These are phyloP conservation scores for Nasturtium officinale DNA, from an alignment of 345 rosid genomes.

Conservation along the genomic window DNA sequence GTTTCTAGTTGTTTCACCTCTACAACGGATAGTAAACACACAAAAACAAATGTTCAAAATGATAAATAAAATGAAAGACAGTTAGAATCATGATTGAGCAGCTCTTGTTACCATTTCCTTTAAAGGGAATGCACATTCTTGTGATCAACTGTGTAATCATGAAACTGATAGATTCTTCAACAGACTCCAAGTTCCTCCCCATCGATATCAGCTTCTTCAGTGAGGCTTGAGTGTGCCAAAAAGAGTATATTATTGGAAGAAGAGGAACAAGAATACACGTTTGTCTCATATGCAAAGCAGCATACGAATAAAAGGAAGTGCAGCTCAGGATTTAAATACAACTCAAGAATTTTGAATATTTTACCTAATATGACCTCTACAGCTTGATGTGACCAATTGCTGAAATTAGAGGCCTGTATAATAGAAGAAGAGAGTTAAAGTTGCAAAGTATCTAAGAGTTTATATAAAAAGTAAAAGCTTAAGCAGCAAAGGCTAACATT, in stretches of 20 bases:
- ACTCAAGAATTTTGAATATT: neutral
- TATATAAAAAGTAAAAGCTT: slow-evolving; percentile 20
- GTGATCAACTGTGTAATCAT: slow-evolving; percentile 59
- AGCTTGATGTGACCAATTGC: slow-evolving; percentile 94
- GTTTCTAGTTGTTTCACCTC: slow-evolving; percentile 44
- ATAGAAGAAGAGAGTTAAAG: slow-evolving; percentile 7
- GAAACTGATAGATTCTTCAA: slow-evolving; percentile 62
- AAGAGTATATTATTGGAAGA: slow-evolving; percentile 21
- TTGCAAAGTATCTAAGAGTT: slow-evolving; percentile 15
- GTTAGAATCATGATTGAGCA: neutral
- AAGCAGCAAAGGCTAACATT: slow-evolving; percentile 47
- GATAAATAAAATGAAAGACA: slow-evolving; percentile 5
- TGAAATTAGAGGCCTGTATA: slow-evolving; percentile 63
- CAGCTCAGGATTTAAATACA: slow-evolving; percentile 3
- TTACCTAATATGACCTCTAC: slow-evolving; percentile 85
- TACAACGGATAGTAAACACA: slow-evolving; percentile 43
- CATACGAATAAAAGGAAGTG: neutral
- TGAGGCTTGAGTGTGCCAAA: slow-evolving; percentile 52
- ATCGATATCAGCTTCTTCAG: slow-evolving; percentile 56
- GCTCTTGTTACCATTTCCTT: slow-evolving; percentile 51
- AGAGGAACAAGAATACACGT: slow-evolving; percentile 10
- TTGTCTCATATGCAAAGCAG: slow-evolving; percentile 10
- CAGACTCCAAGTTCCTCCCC: slow-evolving; percentile 53
- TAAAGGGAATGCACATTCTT: slow-evolving; percentile 63
- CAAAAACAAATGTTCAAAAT: slow-evolving; percentile 22